Conservation (phyloP, 805 yeast species). For the Wickerhamomyces ciferrii region DNA sequence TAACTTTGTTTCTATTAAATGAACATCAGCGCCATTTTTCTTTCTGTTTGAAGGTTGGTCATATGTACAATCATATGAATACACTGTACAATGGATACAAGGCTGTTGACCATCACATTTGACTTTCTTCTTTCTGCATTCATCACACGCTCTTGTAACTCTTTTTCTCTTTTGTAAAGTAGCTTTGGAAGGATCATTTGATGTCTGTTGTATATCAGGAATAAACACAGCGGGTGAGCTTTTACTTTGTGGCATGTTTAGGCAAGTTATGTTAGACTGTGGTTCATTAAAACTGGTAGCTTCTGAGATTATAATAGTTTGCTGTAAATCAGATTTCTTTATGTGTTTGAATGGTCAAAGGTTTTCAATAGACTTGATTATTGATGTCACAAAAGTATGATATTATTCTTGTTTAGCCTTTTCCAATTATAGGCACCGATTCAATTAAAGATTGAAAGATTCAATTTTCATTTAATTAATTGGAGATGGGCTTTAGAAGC, state of each 20-base stretch:
- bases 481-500: neutral
- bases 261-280: neutral
- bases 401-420: too few species aligned
- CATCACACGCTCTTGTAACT: conserved; percentile 40
- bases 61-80: conserved; percentile 78
- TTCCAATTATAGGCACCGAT: neutral
- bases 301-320: too few species aligned
- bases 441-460: too few species aligned
- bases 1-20: conserved; percentile 28
- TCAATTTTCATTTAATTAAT: too few species aligned
- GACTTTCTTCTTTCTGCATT: conserved; percentile 47
- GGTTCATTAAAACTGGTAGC: neutral
- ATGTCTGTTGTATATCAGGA: neutral
- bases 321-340: too few species aligned
- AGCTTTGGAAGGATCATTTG: neutral
- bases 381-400: too few species aligned
- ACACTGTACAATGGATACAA: conserved; percentile 79
- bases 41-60: conserved; percentile 52
- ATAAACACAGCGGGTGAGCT: neutral
- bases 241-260: neutral
- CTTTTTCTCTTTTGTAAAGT: conserved; percentile 46
- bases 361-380: too few species aligned
- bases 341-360: too few species aligned
- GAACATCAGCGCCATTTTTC: conserved; percentile 26
- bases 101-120: conserved; percentile 79